These are phyloP conservation scores for Discostella stelligeroides DNA, from an alignment of 108 stramenopile species.

Conservation along the genomic window DNA sequence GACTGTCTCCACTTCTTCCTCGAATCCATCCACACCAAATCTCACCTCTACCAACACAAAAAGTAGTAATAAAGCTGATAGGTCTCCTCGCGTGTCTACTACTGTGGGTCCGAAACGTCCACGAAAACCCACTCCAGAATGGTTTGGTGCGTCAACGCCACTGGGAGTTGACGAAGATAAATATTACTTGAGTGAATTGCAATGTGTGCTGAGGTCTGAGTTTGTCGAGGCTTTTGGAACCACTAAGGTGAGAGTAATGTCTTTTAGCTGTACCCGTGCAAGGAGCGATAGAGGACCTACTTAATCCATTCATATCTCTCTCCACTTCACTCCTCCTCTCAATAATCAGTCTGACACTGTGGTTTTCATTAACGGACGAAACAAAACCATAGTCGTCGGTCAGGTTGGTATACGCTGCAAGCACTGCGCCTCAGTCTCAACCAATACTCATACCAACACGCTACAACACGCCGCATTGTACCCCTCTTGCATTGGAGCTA, in stretches of 20 bases:
- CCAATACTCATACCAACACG: neutral
- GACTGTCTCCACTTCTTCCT: neutral
- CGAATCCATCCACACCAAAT: neutral
- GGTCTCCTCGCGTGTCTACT: neutral
- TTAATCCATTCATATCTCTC: constrained; percentile 1
- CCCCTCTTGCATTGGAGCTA: constrained; percentile 78
- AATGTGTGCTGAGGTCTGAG: constrained; percentile 76
- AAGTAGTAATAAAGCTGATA: neutral
- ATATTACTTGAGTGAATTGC: constrained; percentile 86
- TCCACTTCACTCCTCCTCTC: neutral
- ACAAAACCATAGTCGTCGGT: constrained; percentile 85
- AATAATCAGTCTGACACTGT: constrained; percentile 51
- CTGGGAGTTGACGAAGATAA: constrained; percentile 81
- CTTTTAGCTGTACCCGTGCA: neutral
- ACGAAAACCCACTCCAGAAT: constrained; percentile 41
- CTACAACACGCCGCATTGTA: constrained; percentile 73
- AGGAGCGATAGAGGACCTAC: neutral
- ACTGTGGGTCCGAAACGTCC: constrained; percentile 13
- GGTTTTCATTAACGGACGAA: constrained; percentile 83
- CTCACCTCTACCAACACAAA: neutral
- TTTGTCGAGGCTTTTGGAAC: constrained; percentile 88
- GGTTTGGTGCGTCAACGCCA: constrained; percentile 63
- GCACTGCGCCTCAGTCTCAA: constrained; percentile 66
- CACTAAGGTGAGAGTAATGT: constrained; percentile 43
- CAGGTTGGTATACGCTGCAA: constrained; percentile 88